Evolutionary conservation across 2,329 filamentous ascomycete genomes (phyloP), one percentile per base, ranked within the genome.

Genomic region (Davidsoniella virescens): DNA sequence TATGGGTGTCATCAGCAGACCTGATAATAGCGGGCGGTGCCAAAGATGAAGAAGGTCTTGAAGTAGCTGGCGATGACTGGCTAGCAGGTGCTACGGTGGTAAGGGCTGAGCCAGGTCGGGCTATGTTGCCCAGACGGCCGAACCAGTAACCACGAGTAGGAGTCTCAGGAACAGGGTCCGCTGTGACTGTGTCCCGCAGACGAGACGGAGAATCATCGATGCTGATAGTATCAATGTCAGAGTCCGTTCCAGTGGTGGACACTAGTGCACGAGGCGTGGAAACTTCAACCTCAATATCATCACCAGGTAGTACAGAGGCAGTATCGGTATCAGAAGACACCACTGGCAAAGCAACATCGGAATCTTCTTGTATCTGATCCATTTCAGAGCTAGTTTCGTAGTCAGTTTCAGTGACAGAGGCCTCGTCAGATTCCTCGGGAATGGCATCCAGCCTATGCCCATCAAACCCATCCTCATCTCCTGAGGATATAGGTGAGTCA

Each of bases 331-430:
- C 38, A 49, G 23, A 33, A 12, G 29, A 12, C 12, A 8, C 29
- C 29, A 33, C 9, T 33, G 8, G 29, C 9, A 33, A 9, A 33
- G 29, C 29, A 12, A 33, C 29, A 3, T 33, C 37, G 8, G 38
- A 8, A 14, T 17, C 5, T 41, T 38, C 37, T 18, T 41, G n/a
- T 40, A 12, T 12, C 5, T 38, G 12, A 17, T 33, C 12, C 40
- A 29, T 18, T 17, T 50, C 47, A 37, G 40, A 50, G 14, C 47
- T 42, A 16, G 47, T 50, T n/a, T 50, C 47, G 29, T 50, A 50
- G 17, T 50, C 41, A 8, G 47, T 50, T 7, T 12, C 38, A 20
- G 38, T 23, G 5, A 38, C 26, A 38, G 47, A 42, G 26, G n/a
- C 23, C 9, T 9, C 38, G 10, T 37, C 40, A 43, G 40, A 43